Evolutionary conservation across 139 green algal species (phyloP).

Genomic region (Chlamydomonas applanata): DNA sequence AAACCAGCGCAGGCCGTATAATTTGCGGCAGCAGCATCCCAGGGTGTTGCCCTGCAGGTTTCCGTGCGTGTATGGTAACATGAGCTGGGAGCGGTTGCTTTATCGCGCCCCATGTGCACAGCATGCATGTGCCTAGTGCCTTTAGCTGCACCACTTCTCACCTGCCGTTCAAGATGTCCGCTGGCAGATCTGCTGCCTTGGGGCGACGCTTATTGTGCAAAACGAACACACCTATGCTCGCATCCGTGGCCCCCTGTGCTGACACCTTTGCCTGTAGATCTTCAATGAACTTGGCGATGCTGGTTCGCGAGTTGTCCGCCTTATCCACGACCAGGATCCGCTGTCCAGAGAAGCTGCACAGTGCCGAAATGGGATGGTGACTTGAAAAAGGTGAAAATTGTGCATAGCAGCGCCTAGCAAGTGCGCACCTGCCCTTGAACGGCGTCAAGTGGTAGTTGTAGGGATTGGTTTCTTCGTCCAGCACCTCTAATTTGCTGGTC

Average conservation of each 20-base stretch:
- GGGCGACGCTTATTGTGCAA: conserved; percentile 25
- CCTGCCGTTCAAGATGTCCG: conserved; percentile 18
- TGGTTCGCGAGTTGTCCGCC: conserved; percentile 14
- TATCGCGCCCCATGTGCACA: background rate
- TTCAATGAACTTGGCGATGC: conserved; percentile 10
- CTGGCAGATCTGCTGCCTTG: conserved; percentile 18
- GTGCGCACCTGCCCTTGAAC: background rate
- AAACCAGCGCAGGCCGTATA: background rate
- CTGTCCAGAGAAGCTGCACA: conserved; percentile 13
- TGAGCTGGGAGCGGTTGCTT: background rate
- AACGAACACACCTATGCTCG: conserved; percentile 22
- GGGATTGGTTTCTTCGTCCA: conserved; percentile 20
- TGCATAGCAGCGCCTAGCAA: no score
- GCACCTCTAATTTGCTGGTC: conserved; percentile 12
- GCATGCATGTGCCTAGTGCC: background rate
- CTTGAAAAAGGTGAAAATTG: no score
- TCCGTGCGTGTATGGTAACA: background rate
- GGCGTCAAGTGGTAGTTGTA: conserved; percentile 1
- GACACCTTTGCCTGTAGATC: background rate
- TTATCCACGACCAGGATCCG: conserved; percentile 26
- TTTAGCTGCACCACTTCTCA: background rate
- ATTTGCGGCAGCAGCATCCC: no score
- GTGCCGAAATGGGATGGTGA: background rate
- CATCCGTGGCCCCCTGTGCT: background rate
- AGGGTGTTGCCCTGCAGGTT: no score